These are phyloP conservation scores for Acrocalymma vagum DNA, from an alignment of 2,329 filamentous ascomycete species.

Conservation along the genomic window DNA sequence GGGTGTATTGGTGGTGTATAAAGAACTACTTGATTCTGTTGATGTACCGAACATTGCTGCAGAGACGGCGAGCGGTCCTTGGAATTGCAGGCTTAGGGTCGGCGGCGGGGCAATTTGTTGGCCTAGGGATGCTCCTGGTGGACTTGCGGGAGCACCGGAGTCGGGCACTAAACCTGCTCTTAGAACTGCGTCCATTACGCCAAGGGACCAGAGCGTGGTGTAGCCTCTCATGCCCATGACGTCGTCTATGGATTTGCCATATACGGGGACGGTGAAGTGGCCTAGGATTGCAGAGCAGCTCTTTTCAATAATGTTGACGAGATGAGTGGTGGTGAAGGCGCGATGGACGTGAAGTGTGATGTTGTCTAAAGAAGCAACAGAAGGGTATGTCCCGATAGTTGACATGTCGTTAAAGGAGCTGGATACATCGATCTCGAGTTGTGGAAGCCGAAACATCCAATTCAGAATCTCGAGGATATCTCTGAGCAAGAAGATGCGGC, in stretches of 20 bases:
- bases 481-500: constrained; percentile 34
- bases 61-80: too few species aligned
- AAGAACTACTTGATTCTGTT: constrained; percentile 4
- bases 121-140: background rate
- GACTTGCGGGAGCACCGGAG: constrained; percentile 13
- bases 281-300: constrained; percentile 31
- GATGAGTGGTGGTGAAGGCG: constrained; percentile 22
- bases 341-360: constrained; percentile 23
- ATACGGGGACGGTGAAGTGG: constrained; percentile 33
- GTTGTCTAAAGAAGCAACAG: constrained; percentile 20
- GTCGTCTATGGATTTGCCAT: constrained; percentile 29
- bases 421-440: constrained; percentile 3
- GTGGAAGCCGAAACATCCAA: constrained; percentile 37
- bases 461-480: constrained; percentile 40
- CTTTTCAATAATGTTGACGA: constrained; percentile 33
- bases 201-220: constrained; percentile 34
- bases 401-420: background rate
- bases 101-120: constrained; percentile 1
- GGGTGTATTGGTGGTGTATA: background rate
- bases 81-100: too few species aligned
- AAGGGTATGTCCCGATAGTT: constrained; percentile 1
- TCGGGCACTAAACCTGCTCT: constrained; percentile 34
- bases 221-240: constrained; percentile 38
- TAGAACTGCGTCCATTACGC: constrained; percentile 35
- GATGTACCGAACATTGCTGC: constrained; percentile 5